Evolutionary conservation across 2,329 filamentous ascomycete species (phyloP).

Genomic region (Nemania sp.): DNA sequence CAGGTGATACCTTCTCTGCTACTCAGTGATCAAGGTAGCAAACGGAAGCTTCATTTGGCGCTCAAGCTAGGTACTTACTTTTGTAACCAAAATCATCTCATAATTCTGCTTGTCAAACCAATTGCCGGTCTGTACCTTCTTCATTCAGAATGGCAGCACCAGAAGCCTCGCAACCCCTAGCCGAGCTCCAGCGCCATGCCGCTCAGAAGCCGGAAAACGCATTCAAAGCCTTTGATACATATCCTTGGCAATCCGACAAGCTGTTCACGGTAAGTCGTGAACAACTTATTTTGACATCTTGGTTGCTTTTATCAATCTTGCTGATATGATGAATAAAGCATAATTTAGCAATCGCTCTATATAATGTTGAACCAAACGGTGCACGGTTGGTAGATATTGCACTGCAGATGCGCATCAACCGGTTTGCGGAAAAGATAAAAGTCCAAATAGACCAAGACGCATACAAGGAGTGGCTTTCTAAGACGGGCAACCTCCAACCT

Average conservation of each 20-base stretch:
- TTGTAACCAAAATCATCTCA: too few species aligned
- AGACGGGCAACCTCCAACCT: constrained; percentile 23
- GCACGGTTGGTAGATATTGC: constrained; percentile 28
- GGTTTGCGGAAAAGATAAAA: constrained; percentile 36
- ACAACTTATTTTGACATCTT: background rate
- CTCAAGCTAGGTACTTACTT: too few species aligned
- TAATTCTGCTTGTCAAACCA: too few species aligned
- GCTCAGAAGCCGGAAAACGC: constrained; percentile 34
- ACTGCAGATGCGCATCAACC: constrained; percentile 32
- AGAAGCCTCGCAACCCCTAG: constrained; percentile 16
- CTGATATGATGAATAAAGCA: constrained; percentile 12
- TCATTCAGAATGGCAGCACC: constrained; percentile 29
- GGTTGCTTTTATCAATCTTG: background rate
- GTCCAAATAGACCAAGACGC: constrained; percentile 34
- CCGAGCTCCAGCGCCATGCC: constrained; percentile 33
- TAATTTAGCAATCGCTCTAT: constrained; percentile 19
- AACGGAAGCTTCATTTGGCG: too few species aligned
- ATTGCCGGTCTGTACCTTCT: too few species aligned
- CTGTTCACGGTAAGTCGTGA: constrained; percentile 33
- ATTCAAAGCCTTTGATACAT: constrained; percentile 38
- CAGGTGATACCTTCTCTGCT: too few species aligned
- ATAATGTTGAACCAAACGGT: constrained; percentile 15
- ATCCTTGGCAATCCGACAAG: constrained; percentile 39
- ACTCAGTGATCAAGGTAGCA: too few species aligned
- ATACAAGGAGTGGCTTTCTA: constrained; percentile 35